phyloP scores from a whole-genome alignment of 108 stramenopile species.

The Mediolabrus comicus region DNA sequence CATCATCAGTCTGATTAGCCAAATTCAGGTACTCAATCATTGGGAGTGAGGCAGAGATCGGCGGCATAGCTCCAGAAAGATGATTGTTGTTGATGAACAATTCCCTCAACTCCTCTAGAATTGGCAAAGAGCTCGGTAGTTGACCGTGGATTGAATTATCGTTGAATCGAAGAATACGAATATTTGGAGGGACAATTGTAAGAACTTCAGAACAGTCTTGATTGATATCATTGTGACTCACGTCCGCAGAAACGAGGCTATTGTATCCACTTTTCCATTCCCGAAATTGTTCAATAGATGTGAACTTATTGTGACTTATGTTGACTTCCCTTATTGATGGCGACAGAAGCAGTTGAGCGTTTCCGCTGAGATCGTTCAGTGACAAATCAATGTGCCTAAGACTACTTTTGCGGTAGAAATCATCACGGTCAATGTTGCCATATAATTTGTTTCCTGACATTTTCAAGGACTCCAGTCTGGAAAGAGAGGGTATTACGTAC shows the following conservation, averaged over 20 bases:
- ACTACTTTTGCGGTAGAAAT: constrained; percentile 40
- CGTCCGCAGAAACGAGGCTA: constrained; percentile 27
- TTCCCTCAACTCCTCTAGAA: not conserved
- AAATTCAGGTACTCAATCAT: not conserved
- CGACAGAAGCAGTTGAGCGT: constrained; percentile 58
- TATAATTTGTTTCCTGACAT: constrained; percentile 13
- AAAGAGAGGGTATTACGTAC: no score
- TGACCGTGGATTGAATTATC: constrained; percentile 10
- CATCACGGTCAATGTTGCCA: constrained; percentile 27
- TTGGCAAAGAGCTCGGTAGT: not conserved
- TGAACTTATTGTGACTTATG: constrained; percentile 49
- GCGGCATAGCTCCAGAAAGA: constrained; percentile 20
- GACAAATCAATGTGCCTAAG: constrained; percentile 33
- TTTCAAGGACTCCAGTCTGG: constrained; percentile 10
- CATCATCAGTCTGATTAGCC: not conserved
- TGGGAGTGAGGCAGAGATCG: not conserved
- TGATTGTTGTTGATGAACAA: constrained; percentile 4
- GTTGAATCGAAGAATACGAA: constrained; percentile 1
- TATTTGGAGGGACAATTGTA: constrained; percentile 18
- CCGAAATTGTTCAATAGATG: constrained; percentile 53
- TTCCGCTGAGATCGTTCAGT: constrained; percentile 8
- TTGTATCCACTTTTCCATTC: constrained; percentile 23
- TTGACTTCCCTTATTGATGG: constrained; percentile 43
- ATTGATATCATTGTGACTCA: constrained; percentile 35
- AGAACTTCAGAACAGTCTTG: constrained; percentile 24